phyloP scores from a whole-genome alignment of 1,139 yeast genomes.

The Pichia sp. region DNA sequence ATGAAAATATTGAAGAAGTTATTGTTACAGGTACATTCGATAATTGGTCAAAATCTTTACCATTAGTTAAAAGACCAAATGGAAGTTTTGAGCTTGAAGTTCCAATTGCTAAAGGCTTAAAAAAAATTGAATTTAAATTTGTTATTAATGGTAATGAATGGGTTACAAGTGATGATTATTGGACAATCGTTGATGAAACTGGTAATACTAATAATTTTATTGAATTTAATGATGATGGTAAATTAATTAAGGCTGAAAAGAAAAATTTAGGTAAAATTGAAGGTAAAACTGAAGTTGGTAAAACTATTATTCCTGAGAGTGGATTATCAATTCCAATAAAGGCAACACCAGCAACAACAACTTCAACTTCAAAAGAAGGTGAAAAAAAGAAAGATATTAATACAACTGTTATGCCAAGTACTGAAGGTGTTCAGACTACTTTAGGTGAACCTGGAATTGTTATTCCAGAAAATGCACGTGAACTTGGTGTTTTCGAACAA shows the following conservation, averaged over 20 bases:
- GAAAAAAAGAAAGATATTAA: slow-evolving; percentile 27
- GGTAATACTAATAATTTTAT: slow-evolving; percentile 63
- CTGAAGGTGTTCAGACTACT: slow-evolving; percentile 39
- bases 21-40: slow-evolving; percentile 75
- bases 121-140: slow-evolving; percentile 54
- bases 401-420: slow-evolving; percentile 52
- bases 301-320: slow-evolving; percentile 51
- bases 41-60: slow-evolving; percentile 58
- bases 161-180: slow-evolving; percentile 44
- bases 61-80: slow-evolving; percentile 51
- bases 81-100: slow-evolving; percentile 57
- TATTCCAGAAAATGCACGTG: slow-evolving; percentile 42
- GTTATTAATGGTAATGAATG: slow-evolving; percentile 66
- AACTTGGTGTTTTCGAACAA: slow-evolving; percentile 43
- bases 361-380: background rate
- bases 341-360: too few species aligned
- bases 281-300: slow-evolving; percentile 19
- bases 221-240: slow-evolving; percentile 31
- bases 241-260: slow-evolving; percentile 1
- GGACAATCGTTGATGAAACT: slow-evolving; percentile 39
- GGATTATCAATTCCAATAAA: slow-evolving; percentile 23
- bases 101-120: slow-evolving; percentile 37
- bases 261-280: slow-evolving; percentile 16
- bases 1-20: slow-evolving; percentile 48
- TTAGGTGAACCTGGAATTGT: slow-evolving; percentile 58